Conservation (phyloP, 2,329 filamentous ascomycete genomes). For the Penicillium brevicompactum region DNA sequence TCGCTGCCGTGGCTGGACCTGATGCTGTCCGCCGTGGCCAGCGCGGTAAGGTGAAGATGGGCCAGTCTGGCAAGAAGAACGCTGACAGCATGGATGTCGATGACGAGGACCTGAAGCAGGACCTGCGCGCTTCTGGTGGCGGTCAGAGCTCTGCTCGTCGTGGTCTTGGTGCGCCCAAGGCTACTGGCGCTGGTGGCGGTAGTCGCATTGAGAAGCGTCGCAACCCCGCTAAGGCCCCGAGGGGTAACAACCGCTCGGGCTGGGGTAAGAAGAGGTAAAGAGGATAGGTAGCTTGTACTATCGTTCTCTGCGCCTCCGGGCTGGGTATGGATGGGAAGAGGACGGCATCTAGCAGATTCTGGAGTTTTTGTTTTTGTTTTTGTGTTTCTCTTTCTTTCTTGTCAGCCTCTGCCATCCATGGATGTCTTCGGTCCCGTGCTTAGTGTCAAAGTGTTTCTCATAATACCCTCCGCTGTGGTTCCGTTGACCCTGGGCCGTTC, state of each 20-base stretch:
- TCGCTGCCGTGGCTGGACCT: conserved; percentile 61
- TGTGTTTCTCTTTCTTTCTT: neutral
- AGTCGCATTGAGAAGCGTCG: conserved; percentile 31
- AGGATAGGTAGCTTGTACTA: neutral
- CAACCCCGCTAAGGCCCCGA: conserved; percentile 20
- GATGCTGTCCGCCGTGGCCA: conserved; percentile 61
- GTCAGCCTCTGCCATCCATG: conserved; percentile 4
- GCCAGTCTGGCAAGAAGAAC: conserved; percentile 43
- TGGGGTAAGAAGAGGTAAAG: conserved; percentile 14
- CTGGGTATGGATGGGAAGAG: neutral
- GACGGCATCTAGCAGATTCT: conserved; percentile 11
- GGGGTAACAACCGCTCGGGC: conserved; percentile 7
- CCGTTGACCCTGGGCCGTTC: conserved; percentile 10
- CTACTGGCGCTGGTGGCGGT: conserved; percentile 23
- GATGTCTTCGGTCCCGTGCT: conserved; percentile 11
- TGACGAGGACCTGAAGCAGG: conserved; percentile 32
- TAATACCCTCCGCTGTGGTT: conserved; percentile 16
- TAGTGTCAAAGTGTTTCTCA: conserved; percentile 11
- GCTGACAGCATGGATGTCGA: conserved; percentile 48
- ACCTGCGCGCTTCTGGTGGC: conserved; percentile 19
- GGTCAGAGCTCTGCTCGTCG: conserved; percentile 19
- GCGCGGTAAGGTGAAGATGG: conserved; percentile 63
- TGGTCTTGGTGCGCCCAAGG: conserved; percentile 30
- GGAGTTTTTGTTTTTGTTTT: conserved; percentile 9
- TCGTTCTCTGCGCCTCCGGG: neutral